These are phyloP conservation scores for Petrea volubilis DNA, from an alignment of 257 asterid genomes.

Conservation along the genomic window DNA sequence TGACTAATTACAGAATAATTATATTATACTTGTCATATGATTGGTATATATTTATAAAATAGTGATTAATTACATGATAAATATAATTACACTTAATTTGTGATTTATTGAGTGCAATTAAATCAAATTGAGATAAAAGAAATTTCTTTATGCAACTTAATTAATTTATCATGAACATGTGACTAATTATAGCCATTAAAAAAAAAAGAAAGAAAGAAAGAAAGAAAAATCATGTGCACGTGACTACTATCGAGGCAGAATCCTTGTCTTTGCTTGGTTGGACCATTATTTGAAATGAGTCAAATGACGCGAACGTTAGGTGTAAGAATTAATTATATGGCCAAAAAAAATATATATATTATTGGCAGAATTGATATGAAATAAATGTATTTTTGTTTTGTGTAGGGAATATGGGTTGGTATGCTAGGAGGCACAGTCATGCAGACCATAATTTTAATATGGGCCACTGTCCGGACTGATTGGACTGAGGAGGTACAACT, in stretches of 20 bases:
- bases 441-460: conserved; percentile 60
- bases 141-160: no score
- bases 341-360: no score
- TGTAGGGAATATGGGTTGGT: conserved; percentile 75
- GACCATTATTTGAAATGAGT: not conserved
- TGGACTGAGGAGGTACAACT: conserved; percentile 58
- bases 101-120: no score
- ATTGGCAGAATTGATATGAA: not conserved
- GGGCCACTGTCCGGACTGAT: conserved; percentile 59
- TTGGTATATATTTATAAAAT: no score
- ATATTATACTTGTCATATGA: no score
- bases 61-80: no score
- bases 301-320: not conserved
- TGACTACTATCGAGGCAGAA: not conserved
- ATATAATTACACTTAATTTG: no score
- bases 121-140: no score
- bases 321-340: no score
- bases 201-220: no score
- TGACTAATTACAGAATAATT: no score
- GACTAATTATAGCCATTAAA: not conserved
- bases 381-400: not conserved
- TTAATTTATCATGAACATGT: not conserved
- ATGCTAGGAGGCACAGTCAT: conserved; percentile 63
- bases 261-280: conserved; percentile 10
- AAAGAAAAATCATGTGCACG: no score